Evolutionary conservation across 257 asterid species (phyloP), one percentile per base, ranked within the genome.

Genomic region (Nicotiana obtusifolia): DNA sequence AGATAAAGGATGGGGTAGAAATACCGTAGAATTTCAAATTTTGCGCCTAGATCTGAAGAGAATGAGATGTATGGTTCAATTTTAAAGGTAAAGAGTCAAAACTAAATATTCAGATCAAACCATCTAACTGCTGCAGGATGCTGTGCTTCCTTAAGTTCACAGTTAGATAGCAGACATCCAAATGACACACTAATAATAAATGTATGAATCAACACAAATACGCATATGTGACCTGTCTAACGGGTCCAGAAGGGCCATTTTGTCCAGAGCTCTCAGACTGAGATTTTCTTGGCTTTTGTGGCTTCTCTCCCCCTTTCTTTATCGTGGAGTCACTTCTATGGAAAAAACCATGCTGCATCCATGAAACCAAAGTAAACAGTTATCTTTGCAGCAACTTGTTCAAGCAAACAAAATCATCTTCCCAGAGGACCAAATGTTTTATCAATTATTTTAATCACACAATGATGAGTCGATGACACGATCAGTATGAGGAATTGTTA

Each of bases 211-310:
- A 28, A 57, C 24, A 37, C 5, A 35, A 82, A 11, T 37, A 26
- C 33, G 57, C 47, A 26, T 8, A 49, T 10, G n/a, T 77, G 61
- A 91, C 99, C 97, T 93, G 97, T 81, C 90, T 92, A 82, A 90
- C 20, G 82, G 86, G 84, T 82, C 92, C 93, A 84, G 87, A 82
- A 56, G 86, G 82, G 15, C 93, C 88, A 84, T 83, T 89, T 78
- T 87, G 84, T 44, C 93, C 90, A 37, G 91, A 84, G 88, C 90
- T 85, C 73, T 87, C 86, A 6, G 86, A 65, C 82, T 85, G 86
- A 66, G 92, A 83, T 81, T 83, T 85, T 66, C 83, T 78, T 78
- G 5, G 78, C 64, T 83, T 76, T 53, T 22, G 71, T 59, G 64
- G 71, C 30, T 69, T 64, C 49, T 82, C 87, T 64, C 26, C 60